A percentile compares a stretch with the other conserved stretches of the same genome.
phyloP scores from a whole-genome alignment of 1,284 basidiomycete genomes.

The Tilletia caries region DNA sequence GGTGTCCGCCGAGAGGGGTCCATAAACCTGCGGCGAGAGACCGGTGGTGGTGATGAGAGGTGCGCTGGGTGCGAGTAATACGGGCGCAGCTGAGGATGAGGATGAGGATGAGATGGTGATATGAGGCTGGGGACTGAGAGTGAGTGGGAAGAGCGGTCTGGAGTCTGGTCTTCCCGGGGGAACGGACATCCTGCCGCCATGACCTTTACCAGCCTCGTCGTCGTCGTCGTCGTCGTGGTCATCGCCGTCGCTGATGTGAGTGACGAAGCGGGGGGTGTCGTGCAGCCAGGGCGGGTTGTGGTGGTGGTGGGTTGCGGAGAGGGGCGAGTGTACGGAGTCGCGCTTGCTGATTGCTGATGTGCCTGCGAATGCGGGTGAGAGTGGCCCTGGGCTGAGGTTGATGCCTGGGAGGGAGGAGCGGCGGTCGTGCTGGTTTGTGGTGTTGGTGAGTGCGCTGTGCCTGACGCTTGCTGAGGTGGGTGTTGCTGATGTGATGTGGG shows the following conservation, averaged over 20 bases:
- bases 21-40: neutral
- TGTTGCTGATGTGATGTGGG: constrained; percentile 10
- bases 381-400: neutral
- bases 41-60: neutral
- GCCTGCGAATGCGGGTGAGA: neutral
- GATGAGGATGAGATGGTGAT: neutral
- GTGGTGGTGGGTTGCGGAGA: neutral
- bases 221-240: constrained; percentile 22
- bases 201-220: constrained; percentile 42
- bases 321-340: constrained; percentile 5
- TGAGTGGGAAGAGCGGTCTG: constrained; percentile 17
- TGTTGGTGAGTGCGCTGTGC: neutral
- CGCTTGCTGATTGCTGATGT: neutral
- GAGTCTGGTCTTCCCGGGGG: constrained; percentile 24
- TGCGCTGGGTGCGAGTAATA: too few species aligned
- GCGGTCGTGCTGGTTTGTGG: neutral
- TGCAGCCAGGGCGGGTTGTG: constrained; percentile 1
- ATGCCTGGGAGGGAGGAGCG: neutral
- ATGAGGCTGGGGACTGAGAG: constrained; percentile 12
- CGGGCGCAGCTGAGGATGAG: constrained; percentile 12
- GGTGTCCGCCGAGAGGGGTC: too few species aligned
- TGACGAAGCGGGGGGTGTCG: neutral
- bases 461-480: constrained; percentile 1
- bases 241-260: neutral
- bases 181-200: constrained; percentile 34